Evolutionary conservation across 2,329 filamentous ascomycete species (phyloP).

Genomic region (Amphichorda felina): DNA sequence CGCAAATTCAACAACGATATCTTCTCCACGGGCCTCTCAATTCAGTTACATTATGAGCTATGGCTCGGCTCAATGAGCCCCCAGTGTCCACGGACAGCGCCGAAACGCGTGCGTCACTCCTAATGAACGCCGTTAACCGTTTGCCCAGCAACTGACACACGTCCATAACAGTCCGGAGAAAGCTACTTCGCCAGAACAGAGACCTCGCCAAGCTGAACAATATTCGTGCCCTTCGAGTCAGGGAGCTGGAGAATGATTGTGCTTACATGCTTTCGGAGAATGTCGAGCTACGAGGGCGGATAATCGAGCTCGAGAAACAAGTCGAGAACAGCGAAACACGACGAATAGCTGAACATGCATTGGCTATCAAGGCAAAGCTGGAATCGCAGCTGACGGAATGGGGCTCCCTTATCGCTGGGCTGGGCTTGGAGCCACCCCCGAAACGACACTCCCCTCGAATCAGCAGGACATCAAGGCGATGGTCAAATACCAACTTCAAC

Average conservation of each 20-base stretch:
- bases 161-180: slow-evolving; percentile 53
- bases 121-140: too few species aligned
- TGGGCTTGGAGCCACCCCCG: slow-evolving; percentile 49
- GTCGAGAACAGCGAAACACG: slow-evolving; percentile 48
- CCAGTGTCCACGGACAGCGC: slow-evolving; percentile 55
- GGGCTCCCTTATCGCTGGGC: slow-evolving; percentile 50
- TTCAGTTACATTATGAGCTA: slow-evolving; percentile 25
- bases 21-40: not conserved
- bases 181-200: slow-evolving; percentile 72
- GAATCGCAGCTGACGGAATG: slow-evolving; percentile 64
- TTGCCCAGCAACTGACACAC: not conserved
- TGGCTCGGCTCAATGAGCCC: slow-evolving; percentile 75
- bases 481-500: slow-evolving; percentile 24
- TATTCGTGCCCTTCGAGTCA: slow-evolving; percentile 63
- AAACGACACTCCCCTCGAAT: slow-evolving; percentile 31
- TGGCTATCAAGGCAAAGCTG: slow-evolving; percentile 58
- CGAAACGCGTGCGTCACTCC: slow-evolving; percentile 52
- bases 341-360: slow-evolving; percentile 52
- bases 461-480: slow-evolving; percentile 26
- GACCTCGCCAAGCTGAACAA: slow-evolving; percentile 75
- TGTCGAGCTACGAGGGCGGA: slow-evolving; percentile 57
- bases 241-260: slow-evolving; percentile 64
- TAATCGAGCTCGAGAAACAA: slow-evolving; percentile 57
- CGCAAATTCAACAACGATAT: too few species aligned
- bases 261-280: slow-evolving; percentile 70